Evolutionary conservation across 2,329 filamentous ascomycete species (phyloP).

Genomic region (Trichoderma breve): DNA sequence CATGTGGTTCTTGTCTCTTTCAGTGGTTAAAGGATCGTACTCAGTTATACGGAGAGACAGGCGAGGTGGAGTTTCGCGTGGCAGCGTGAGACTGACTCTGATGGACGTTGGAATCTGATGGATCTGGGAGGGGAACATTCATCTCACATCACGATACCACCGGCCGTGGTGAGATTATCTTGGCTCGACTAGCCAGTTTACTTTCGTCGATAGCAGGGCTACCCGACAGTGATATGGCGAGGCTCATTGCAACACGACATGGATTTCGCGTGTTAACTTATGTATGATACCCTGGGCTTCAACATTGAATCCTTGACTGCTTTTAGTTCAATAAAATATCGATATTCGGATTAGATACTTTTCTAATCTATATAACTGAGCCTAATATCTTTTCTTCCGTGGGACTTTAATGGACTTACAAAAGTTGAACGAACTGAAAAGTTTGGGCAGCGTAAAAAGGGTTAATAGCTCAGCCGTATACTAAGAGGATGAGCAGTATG

Average conservation of each 20-base stretch:
- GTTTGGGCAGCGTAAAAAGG: not conserved
- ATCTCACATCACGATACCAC: not conserved
- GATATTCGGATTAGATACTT: not conserved
- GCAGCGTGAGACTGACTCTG: not conserved
- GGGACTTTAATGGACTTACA: not conserved
- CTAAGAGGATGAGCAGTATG: not conserved
- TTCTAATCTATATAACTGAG: not conserved
- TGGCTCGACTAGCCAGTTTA: not conserved
- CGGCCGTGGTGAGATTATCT: not conserved
- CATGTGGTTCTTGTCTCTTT: conserved; percentile 46
- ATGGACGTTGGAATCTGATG: not conserved
- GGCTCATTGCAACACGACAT: not conserved
- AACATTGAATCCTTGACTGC: not conserved
- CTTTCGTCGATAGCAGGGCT: not conserved
- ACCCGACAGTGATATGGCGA: not conserved
- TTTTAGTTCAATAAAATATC: not conserved
- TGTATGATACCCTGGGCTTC: not conserved
- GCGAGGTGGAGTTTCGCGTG: conserved; percentile 34
- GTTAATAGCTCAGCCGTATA: not conserved
- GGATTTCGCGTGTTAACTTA: not conserved
- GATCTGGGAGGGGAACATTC: not conserved
- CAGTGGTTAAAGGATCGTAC: conserved; percentile 42
- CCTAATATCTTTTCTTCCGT: not conserved
- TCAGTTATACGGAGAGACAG: conserved; percentile 36
- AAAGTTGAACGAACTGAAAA: not conserved